Base-by-base conservation (phyloP, 225 moss, liverwort and hornwort genomes). In the Lunularia cruciata region DNA sequence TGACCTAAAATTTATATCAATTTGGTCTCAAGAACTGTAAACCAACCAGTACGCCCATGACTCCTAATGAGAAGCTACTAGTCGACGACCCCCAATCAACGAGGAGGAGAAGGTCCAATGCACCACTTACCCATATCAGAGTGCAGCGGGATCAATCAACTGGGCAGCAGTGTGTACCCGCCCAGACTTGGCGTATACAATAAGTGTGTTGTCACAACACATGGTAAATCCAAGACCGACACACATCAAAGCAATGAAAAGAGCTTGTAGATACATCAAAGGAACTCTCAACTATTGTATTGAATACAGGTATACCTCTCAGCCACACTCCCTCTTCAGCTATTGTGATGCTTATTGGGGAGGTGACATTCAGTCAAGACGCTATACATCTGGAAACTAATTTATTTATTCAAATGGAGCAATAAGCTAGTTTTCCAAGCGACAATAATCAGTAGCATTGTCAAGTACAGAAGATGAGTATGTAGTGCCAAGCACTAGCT, bases 311-410 rank as follows among this genome's bases (percentile, higher is more conserved):
- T 18, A 19, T 10, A 8, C 48, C 8, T 10, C 8, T 48, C 48
- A 10, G 19, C 48, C 48, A 11, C 26, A 39, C 27, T 2, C 25
- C 15, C 1, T 70, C 0, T 22, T 28, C n/a, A 62, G 75, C 4
- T 75, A 55, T 38, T 31, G 42, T 43, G 22, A 75, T 60, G 45
- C 58, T 0, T 47, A 68, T 59, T 75, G 75, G 75, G 68, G 30
- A 59, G 68, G 75, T 18, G 68, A 75, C 46, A 46, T 45, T 20
- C 58, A 60, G 11, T 38, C 30, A 12, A 43, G 67, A 14, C 26
- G 15, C 13, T 75, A 57, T 15, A 68, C 58, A 6, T 68, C 57
- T n/a, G 46, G 68, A 40, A 40, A 38, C 51, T 47, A 40, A 53
- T 75, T 68, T 34, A 65, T 63, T 26, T 35, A 53, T 16, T 40